Evolutionary conservation across 805 yeast species (phyloP), one percentile per base, ranked within the genome.

Genomic region (Ogataea dorogensis): DNA sequence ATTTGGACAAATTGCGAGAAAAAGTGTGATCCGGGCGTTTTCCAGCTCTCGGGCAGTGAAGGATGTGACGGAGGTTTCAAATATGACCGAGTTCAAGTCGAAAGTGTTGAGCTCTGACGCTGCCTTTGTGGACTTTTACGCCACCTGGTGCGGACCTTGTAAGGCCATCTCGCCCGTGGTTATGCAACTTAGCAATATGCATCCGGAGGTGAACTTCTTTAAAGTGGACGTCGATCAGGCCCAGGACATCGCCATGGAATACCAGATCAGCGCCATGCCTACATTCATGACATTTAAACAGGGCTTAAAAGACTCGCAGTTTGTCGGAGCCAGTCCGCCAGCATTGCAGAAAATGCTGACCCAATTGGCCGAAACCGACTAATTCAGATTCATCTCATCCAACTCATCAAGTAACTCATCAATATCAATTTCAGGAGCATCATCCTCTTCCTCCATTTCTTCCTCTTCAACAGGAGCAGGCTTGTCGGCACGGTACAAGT

Each of bases 331-430:
- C 12, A 69, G 75, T 50, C 70, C 75, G 16, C 42, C 40, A 17
- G 65, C 59, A 7, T 52, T 64, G 33, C 49, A 64, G 38, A 47
- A 54, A 24, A 56, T 54, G 20, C 34, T 63, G 16, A 59, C n/a
- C n/a, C n/a, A n/a, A n/a, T n/a, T n/a, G n/a, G n/a, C n/a, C n/a
- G n/a, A n/a, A n/a, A n/a, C n/a, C n/a, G n/a, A 20, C 18, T 53
- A 55, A 47, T 76, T 88, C 59, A 89, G 70, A 18, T 86, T 86
- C 95, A 89, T 82, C 40, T 85, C 96, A 51, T 88, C 97, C 53
- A 93, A 71, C 59, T 93, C 98, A 53, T 93, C 98, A 64, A 93
- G 71, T 51, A 93, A 72, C 65, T 93, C 98, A 56, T 89, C 96
- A 39, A 93, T 78, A 43, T 81, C 87, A 50, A 93, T 85, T 49